Conservation (phyloP, 2,329 filamentous ascomycete species). For the Penicillium thymicola region DNA sequence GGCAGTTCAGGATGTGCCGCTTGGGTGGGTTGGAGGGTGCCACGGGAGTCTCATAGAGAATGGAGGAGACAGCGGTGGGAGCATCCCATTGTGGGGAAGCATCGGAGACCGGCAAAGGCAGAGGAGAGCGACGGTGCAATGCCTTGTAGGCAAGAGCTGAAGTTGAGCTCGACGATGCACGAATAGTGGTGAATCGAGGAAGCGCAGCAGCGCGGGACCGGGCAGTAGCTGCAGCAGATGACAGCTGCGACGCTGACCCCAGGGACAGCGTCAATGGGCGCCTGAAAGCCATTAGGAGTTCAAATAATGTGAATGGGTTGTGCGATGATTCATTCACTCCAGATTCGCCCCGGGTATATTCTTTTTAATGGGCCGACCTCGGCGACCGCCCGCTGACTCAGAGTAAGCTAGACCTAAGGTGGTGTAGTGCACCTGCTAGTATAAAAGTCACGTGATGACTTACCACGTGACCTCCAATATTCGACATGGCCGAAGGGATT, state of each 20-base stretch:
- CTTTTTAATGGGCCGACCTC: slow-evolving; percentile 36
- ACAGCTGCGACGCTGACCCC: slow-evolving; percentile 31
- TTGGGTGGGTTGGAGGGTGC: slow-evolving; percentile 81
- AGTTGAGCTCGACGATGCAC: slow-evolving; percentile 62
- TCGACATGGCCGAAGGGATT: neutral
- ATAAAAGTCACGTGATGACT: slow-evolving; percentile 8
- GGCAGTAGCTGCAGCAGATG: slow-evolving; percentile 22
- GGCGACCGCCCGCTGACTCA: slow-evolving; percentile 34
- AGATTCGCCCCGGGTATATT: slow-evolving; percentile 21
- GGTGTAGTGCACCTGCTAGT: neutral
- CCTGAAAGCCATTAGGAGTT: slow-evolving; percentile 39
- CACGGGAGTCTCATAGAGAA: slow-evolving; percentile 95
- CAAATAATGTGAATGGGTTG: slow-evolving; percentile 15
- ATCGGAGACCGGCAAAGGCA: slow-evolving; percentile 73
- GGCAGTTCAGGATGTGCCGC: slow-evolving; percentile 93
- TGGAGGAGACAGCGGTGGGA: slow-evolving; percentile 92
- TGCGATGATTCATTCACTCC: slow-evolving; percentile 29
- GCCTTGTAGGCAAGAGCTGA: slow-evolving; percentile 97
- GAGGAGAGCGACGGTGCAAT: slow-evolving; percentile 82
- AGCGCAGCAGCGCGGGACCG: slow-evolving; percentile 28
- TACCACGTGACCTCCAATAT: neutral
- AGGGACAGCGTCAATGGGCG: slow-evolving; percentile 36
- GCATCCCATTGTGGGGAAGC: slow-evolving; percentile 79
- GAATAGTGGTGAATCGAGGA: slow-evolving; percentile 31
- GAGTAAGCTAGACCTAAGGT: neutral